Evolutionary conservation across 2,329 filamentous ascomycete genomes (phyloP), one percentile per base, ranked within the genome.

Genomic region (Pseudopyricularia javanii): DNA sequence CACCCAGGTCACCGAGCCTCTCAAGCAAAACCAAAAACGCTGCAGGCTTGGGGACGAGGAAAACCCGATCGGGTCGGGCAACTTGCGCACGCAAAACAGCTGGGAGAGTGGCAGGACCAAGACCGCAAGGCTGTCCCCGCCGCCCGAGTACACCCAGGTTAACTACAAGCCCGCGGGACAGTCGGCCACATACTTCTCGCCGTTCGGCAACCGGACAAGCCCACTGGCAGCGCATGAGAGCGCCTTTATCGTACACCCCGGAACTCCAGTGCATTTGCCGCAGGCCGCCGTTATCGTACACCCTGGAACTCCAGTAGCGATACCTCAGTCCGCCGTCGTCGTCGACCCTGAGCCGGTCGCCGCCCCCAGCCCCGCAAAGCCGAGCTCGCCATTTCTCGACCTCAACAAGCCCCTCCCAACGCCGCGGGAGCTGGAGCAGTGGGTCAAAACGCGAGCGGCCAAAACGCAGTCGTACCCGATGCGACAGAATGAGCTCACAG

Each of bases 381-480:
- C 50, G 15, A 47, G 17, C 35, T 22, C 22, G 12, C 17, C 40
- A 3, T 45, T 35, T 3, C 15, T 49, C 30, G 47, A 63, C 30
- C 53, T 65, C 15, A 65, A 65, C 56, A 66, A 65, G 49, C 64
- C 64, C 1, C 54, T 65, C 9, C 63, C 64, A 5, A 33, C 26
- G 15, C 4, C 20, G 32, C n/a, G 45, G 7, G 20, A 22, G 20
- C 33, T 20, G 22, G 14, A 9, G 51, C 26, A 26, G n/a, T 22
- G n/a, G 30, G 54, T 53, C 24, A 22, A 33, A 11, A 40, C 4
- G 9, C 12, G 22, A 15, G 37, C 32, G 9, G 11, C 20, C n/a
- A n/a, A 24, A 4, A 8, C 49, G 2, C 32, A 32, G 33, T 28
- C 47, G 17, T 43, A 43, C 17, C 37, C 37, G 9, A 43, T 43